These are phyloP conservation scores for Linderniella brevidens DNA, from an alignment of 257 asterid genomes.

Conservation along the genomic window DNA sequence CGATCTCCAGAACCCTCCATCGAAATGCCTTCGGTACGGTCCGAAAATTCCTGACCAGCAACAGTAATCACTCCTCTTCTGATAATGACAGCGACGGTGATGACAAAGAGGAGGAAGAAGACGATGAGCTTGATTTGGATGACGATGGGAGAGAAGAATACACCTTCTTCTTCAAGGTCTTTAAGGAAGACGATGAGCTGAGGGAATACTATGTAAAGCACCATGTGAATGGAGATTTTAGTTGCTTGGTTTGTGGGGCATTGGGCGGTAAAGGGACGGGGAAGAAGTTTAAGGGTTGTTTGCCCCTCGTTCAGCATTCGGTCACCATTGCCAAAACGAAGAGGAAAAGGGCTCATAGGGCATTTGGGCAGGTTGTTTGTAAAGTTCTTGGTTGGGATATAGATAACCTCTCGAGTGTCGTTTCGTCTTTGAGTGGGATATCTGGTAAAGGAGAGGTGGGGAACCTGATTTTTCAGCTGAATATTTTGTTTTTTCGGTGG, in stretches of 20 bases:
- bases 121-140: slow-evolving; percentile 22
- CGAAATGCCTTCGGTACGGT: slow-evolving; percentile 23
- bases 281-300: slow-evolving; percentile 52
- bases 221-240: slow-evolving; percentile 34
- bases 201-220: slow-evolving; percentile 36
- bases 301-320: slow-evolving; percentile 63
- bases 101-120: slow-evolving; percentile 11
- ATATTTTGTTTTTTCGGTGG: too few species aligned
- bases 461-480: too few species aligned
- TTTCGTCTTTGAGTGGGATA: slow-evolving; percentile 19
- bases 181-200: slow-evolving; percentile 29
- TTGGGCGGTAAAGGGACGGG: slow-evolving; percentile 26
- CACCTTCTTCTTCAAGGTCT: slow-evolving; percentile 30
- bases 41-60: slow-evolving; percentile 16
- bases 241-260: slow-evolving; percentile 61
- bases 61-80: slow-evolving; percentile 1
- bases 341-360: slow-evolving; percentile 46
- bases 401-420: slow-evolving; percentile 28
- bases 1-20: slow-evolving; percentile 26
- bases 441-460: slow-evolving; percentile 14
- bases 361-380: slow-evolving; percentile 51
- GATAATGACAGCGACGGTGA: slow-evolving; percentile 18
- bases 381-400: slow-evolving; percentile 77
- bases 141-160: slow-evolving; percentile 16
- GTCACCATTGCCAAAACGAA: slow-evolving; percentile 28